Base-by-base conservation (phyloP, 768 basidiomycete genomes). In the Crucibulum laeve region DNA sequence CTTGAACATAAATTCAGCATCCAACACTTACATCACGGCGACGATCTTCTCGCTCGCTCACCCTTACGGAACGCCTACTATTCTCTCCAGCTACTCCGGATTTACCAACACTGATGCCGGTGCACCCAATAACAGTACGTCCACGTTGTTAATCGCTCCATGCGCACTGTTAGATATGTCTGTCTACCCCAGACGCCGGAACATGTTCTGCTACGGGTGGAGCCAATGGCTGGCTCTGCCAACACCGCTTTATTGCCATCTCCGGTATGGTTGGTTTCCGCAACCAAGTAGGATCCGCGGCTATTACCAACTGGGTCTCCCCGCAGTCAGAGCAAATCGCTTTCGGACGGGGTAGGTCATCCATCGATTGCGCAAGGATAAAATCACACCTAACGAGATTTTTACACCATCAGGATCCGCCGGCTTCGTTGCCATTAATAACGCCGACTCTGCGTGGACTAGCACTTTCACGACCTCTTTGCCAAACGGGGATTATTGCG, bases 391-490 rank as follows among this genome's bases (percentile, higher is more conserved):
- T 13, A 37, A 13, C 19, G 35, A n/a, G n/a, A n/a, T n/a, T n/a
- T 35, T 14, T 8, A 32, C 7, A 25, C 37, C 19, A 42, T 10
- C 39, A 82, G 79, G 78, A 22, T 58, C 76, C 1, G 55, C 61
- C 33, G 82, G 83, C 2, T 83, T 79, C 45, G 76, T 84, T 1
- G 82, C 74, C 0, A 85, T 86, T 52, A 86, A 86, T 55, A 84
- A 85, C 47, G 72, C 60, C 3, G 77, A 82, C 46, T 64, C 65
- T 4, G 51, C 61, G 0, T 86, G 84, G 84, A 75, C 48, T 5
- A 42, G 70, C 0, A 76, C 74, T 0, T 84, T 86, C 56, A 55
- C 61, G 14, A 85, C 83, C 0, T 72, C 76, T 0, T 60, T 86
- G 6, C 71, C 82, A 0, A 71, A 60, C 18, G 83, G 81, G 0